These are phyloP conservation scores for Hysterium pulicare DNA, from an alignment of 2,329 filamentous ascomycete genomes.

Conservation along the genomic window DNA sequence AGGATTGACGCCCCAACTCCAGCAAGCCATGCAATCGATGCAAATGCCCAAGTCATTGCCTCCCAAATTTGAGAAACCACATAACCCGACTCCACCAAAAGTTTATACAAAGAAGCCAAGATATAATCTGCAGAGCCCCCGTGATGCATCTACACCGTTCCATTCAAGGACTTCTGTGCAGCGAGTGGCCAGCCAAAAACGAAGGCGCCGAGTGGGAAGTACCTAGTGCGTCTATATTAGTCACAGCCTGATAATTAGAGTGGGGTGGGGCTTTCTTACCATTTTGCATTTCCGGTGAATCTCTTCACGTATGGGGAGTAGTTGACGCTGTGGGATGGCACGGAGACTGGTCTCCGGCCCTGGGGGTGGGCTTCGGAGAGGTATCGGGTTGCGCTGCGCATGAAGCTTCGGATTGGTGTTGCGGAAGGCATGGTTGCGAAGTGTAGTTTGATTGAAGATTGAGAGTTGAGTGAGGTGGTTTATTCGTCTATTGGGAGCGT, in stretches of 20 bases:
- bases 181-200: slow-evolving; percentile 34
- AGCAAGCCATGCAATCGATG: neutral
- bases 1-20: neutral
- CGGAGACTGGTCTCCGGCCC: slow-evolving; percentile 31
- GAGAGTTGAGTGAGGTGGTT: neutral
- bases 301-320: slow-evolving; percentile 20
- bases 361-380: slow-evolving; percentile 37
- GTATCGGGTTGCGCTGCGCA: slow-evolving; percentile 28
- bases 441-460: slow-evolving; percentile 1
- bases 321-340: slow-evolving; percentile 22
- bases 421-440: slow-evolving; percentile 26
- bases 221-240: slow-evolving; percentile 15
- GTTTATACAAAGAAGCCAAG: slow-evolving; percentile 3
- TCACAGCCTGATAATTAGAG: neutral
- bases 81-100: neutral
- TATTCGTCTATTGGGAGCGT: too few relatives aligned
- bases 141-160: slow-evolving; percentile 4
- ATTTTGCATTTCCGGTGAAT: slow-evolving; percentile 18
- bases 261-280: slow-evolving; percentile 29
- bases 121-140: neutral
- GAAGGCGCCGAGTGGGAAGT: slow-evolving; percentile 24
- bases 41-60: neutral
- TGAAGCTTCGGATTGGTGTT: slow-evolving; percentile 28
- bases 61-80: neutral
- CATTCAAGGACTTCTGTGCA: slow-evolving; percentile 9